Evolutionary conservation across 2,329 filamentous ascomycete species (phyloP).

Genomic region (Penicillium sp.): DNA sequence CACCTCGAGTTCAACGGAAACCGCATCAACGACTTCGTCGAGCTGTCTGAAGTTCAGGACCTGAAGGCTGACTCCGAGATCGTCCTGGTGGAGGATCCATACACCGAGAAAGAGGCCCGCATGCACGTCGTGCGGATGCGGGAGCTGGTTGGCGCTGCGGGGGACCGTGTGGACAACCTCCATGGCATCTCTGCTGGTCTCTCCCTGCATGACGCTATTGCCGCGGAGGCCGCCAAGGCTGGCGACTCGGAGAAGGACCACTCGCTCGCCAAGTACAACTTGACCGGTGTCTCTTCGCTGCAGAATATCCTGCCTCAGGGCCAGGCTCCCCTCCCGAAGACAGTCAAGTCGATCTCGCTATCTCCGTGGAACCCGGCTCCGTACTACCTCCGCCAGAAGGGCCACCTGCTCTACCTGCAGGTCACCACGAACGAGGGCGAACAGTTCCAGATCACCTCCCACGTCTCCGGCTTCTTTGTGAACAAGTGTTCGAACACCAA

Average conservation of each 20-base stretch:
- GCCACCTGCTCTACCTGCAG: conserved; percentile 86
- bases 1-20: conserved; percentile 88
- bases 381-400: conserved; percentile 83
- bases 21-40: conserved; percentile 91
- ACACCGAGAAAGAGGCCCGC: conserved; percentile 96
- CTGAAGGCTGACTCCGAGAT: conserved; percentile 75
- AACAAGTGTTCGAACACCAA: conserved; percentile 95
- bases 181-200: conserved; percentile 81
- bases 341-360: conserved; percentile 80
- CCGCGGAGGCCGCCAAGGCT: conserved; percentile 45
- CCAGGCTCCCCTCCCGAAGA: conserved; percentile 73
- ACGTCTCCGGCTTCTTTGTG: conserved; percentile 93
- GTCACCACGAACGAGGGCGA: conserved; percentile 92
- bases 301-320: conserved; percentile 67
- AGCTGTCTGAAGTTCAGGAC: conserved; percentile 82
- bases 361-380: conserved; percentile 97
- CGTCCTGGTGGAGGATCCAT: conserved; percentile 84
- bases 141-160: conserved; percentile 88
- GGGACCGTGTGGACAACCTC: conserved; percentile 79
- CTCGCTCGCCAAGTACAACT: conserved; percentile 70
- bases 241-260: conserved; percentile 48
- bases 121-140: conserved; percentile 89
- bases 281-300: conserved; percentile 66
- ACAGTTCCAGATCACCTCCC: conserved; percentile 87
- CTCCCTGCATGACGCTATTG: conserved; percentile 80